Percentiles rank a stretch among this genome's conserved stretches.
phyloP scores from a whole-genome alignment of 805 yeast species.

The Grigorovia humatica region DNA sequence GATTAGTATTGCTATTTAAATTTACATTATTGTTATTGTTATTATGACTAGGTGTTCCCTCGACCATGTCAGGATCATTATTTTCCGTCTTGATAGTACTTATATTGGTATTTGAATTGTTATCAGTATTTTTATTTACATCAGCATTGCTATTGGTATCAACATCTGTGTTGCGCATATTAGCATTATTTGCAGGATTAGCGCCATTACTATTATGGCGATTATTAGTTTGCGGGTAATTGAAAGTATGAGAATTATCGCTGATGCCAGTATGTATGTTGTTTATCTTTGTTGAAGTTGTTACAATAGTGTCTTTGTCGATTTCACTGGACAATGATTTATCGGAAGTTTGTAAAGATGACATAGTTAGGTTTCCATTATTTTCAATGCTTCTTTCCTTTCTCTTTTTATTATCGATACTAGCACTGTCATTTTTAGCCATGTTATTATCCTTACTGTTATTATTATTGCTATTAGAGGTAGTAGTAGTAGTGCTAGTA shows the following conservation, averaged over 20 bases:
- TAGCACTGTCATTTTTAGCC: not conserved
- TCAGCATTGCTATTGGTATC: not conserved
- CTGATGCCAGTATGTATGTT: not conserved
- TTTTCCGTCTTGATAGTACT: not conserved
- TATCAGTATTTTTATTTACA: not conserved
- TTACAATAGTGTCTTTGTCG: not conserved
- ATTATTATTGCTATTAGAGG: not conserved
- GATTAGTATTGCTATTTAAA: too few species aligned
- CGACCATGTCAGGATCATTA: too few species aligned
- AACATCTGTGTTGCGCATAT: too few species aligned
- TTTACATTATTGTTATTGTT: too few species aligned
- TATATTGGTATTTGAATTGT: not conserved
- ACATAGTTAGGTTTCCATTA: not conserved
- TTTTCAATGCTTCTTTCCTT: too few species aligned
- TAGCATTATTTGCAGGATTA: too few species aligned
- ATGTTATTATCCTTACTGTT: not conserved
- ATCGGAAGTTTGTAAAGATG: not conserved
- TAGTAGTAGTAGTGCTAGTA: not conserved
- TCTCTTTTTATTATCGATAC: not conserved
- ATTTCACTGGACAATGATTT: not conserved
- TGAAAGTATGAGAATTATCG: not conserved
- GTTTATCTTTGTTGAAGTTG: not conserved
- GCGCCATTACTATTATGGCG: too few species aligned
- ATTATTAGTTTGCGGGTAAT: not conserved
- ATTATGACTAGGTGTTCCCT: not conserved